Percentiles rank a stretch among this genome's conserved stretches.
phyloP scores from a whole-genome alignment of 2,329 filamentous ascomycete species.

The Chaetomium strumarium region DNA sequence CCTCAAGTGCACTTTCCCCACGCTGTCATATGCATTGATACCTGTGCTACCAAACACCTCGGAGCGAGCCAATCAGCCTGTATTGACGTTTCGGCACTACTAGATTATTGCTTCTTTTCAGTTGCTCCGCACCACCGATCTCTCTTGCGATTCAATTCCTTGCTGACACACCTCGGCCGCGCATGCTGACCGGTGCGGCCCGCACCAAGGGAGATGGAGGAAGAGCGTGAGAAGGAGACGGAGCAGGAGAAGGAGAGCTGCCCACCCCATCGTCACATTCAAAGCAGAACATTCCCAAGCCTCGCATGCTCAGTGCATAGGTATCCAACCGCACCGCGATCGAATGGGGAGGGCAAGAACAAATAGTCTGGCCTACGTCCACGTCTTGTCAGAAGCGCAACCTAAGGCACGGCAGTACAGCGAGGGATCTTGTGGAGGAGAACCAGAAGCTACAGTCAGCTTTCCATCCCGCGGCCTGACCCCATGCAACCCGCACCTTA shows the following conservation, averaged over 20 bases:
- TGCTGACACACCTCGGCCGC: constrained; percentile 6
- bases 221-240: neutral
- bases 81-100: neutral
- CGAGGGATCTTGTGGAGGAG: too few relatives aligned
- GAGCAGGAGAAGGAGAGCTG: neutral
- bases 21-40: constrained; percentile 24
- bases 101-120: constrained; percentile 19
- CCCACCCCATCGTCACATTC: constrained; percentile 22
- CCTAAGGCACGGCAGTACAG: too few relatives aligned
- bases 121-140: constrained; percentile 7
- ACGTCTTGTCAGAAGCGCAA: too few relatives aligned
- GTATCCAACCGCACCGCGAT: too few relatives aligned
- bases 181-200: constrained; percentile 1
- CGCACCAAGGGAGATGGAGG: neutral
- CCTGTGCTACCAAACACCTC: constrained; percentile 23
- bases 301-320: constrained; percentile 8
- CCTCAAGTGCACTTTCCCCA: constrained; percentile 16
- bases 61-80: constrained; percentile 18
- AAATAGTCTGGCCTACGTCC: too few relatives aligned
- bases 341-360: too few relatives aligned
- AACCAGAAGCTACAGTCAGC: too few relatives aligned
- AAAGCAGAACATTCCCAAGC: too few relatives aligned
- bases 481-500: too few relatives aligned
- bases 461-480: too few relatives aligned
- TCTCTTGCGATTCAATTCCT: constrained; percentile 3